phyloP scores from a whole-genome alignment of 768 basidiomycete species.

The Suillus weaverae region DNA sequence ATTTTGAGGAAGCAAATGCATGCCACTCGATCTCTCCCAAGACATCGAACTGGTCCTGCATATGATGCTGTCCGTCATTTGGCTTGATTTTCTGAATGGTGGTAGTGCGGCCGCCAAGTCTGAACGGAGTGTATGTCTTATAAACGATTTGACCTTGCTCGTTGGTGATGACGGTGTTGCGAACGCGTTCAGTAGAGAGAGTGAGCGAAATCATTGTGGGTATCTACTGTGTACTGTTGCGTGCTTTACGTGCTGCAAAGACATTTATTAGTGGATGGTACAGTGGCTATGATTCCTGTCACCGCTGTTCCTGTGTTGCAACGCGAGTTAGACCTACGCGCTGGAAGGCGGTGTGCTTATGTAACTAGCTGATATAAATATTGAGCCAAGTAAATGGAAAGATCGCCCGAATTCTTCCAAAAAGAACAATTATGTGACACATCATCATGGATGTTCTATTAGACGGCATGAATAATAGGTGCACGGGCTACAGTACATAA shows the following conservation, averaged over 20 bases:
- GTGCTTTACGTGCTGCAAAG: background rate
- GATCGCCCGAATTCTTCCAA: background rate
- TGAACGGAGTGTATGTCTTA: slow-evolving; percentile 24
- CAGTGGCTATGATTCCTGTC: too few relatives aligned
- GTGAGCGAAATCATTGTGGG: slow-evolving; percentile 20
- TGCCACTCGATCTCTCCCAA: slow-evolving; percentile 39
- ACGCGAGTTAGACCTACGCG: too few relatives aligned
- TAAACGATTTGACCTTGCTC: slow-evolving; percentile 30
- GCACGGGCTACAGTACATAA: background rate
- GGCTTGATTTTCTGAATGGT: slow-evolving; percentile 27
- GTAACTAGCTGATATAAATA: too few relatives aligned
- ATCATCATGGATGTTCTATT: too few relatives aligned
- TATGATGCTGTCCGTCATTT: slow-evolving; percentile 21
- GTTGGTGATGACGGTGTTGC: slow-evolving; percentile 26
- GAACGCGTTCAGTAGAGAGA: slow-evolving; percentile 23
- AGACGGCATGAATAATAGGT: background rate
- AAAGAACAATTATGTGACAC: background rate
- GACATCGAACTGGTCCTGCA: slow-evolving; percentile 29
- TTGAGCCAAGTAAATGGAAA: background rate
- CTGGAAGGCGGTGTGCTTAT: too few relatives aligned
- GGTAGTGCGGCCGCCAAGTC: slow-evolving; percentile 19
- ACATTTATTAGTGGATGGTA: too few relatives aligned
- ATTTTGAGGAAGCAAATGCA: slow-evolving; percentile 27
- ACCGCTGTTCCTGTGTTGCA: too few relatives aligned
- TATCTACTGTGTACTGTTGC: background rate